Conservation (phyloP, 2,329 filamentous ascomycete species). For the Phyllachora maydis region DNA sequence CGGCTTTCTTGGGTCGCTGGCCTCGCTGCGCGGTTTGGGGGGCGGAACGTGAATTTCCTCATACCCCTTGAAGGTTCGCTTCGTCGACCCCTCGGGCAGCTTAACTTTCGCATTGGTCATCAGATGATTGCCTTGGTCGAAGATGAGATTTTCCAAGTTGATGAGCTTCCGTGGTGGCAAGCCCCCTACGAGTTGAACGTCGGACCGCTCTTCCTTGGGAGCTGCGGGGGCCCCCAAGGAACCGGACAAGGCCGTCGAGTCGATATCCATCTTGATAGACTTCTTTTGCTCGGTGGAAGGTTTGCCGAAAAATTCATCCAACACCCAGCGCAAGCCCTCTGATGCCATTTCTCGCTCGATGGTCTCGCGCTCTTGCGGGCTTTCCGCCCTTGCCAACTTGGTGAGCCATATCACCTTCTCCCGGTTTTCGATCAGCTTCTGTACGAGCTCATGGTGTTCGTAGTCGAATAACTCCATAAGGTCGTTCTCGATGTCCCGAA, state of each 20-base stretch:
- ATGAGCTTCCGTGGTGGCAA: slow-evolving; percentile 73
- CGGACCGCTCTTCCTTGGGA: slow-evolving; percentile 30
- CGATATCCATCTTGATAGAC: slow-evolving; percentile 92
- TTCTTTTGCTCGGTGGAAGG: slow-evolving; percentile 26
- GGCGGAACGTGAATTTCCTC: slow-evolving; percentile 95
- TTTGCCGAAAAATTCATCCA: slow-evolving; percentile 67
- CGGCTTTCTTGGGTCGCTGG: slow-evolving; percentile 62
- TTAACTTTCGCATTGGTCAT: slow-evolving; percentile 98
- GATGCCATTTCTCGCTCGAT: slow-evolving; percentile 85
- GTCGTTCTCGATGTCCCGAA: slow-evolving; percentile 93
- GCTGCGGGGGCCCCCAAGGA: slow-evolving; percentile 22
- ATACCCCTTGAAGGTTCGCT: slow-evolving; percentile 91
- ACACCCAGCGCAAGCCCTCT: slow-evolving; percentile 65
- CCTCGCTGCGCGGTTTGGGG: slow-evolving; percentile 70
- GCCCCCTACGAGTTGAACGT: slow-evolving; percentile 57
- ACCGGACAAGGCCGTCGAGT: slow-evolving; percentile 40
- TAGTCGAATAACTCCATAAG: slow-evolving; percentile 98
- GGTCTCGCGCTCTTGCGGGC: slow-evolving; percentile 51
- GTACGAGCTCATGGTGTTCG: slow-evolving; percentile 82
- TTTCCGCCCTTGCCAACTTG: slow-evolving; percentile 62
- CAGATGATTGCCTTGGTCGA: slow-evolving; percentile 94
- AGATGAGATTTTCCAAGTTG: slow-evolving; percentile 88
- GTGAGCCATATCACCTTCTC: slow-evolving; percentile 96
- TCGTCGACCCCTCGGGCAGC: slow-evolving; percentile 83
- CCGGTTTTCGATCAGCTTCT: slow-evolving; percentile 75